These are phyloP conservation scores for Calonectria leucothoes DNA, from an alignment of 2,329 filamentous ascomycete genomes.

Conservation along the genomic window DNA sequence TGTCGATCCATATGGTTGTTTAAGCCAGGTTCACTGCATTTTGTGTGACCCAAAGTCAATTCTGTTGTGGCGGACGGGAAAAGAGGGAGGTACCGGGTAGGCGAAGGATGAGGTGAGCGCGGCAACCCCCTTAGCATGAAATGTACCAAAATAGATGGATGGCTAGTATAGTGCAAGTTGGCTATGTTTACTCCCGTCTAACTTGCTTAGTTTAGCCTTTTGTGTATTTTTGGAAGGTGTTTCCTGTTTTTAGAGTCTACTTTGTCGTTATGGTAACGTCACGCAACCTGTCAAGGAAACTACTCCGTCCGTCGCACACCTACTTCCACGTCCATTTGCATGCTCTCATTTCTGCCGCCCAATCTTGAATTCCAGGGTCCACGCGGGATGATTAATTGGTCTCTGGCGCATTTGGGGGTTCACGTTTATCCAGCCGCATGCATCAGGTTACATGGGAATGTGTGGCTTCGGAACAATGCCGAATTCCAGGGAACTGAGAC, in stretches of 20 bases:
- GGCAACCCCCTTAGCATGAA: too few relatives aligned
- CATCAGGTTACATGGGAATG: neutral
- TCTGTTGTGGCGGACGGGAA: neutral
- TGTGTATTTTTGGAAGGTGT: too few relatives aligned
- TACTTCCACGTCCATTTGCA: neutral
- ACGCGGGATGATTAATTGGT: neutral
- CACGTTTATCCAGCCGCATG: neutral
- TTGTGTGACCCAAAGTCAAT: neutral
- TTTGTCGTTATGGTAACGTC: too few relatives aligned
- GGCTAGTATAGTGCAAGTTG: neutral
- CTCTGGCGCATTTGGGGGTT: neutral
- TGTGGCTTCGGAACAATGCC: neutral
- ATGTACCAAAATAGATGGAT: neutral
- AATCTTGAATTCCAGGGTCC: neutral
- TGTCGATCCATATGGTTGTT: constrained; percentile 11
- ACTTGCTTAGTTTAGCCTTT: neutral
- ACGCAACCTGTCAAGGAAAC: too few relatives aligned
- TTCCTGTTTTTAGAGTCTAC: too few relatives aligned
- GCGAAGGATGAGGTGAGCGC: neutral
- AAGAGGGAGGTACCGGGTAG: neutral
- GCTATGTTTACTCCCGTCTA: neutral
- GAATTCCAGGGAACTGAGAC: neutral
- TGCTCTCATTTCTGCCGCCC: neutral
- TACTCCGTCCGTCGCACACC: too few relatives aligned
- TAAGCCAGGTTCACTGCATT: neutral